Base-by-base conservation (phyloP, 106 monocot species). In the Platanthera zijinensis region DNA sequence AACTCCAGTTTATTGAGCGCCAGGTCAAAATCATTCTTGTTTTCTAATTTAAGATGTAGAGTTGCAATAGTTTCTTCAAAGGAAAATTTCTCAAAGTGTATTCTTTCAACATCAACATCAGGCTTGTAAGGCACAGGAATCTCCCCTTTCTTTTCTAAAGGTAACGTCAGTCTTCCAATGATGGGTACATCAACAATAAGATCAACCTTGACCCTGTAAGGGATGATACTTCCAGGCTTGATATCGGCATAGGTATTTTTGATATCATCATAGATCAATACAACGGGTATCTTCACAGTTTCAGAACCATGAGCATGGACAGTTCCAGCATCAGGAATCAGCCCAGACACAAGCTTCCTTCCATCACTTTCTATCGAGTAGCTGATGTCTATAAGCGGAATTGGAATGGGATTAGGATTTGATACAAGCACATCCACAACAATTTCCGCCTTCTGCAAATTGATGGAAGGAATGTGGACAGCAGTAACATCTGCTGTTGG, bases 101-200 rank as follows among this genome's bases (percentile, higher is more conserved):
- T 84, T 76, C 87, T 91, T 22, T 89, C 87, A 30, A 95, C 57
- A 72, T 95, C 91, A 10, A 91, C 81, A 39, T 89, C 87, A 2
- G 95, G 91, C 76, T 95, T 95, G 78, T 91, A 91, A 10, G 95
- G 95, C 8, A 95, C 73, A 10, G 87, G 91, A 53, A 91, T 95
- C 62, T 95, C 91, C 5, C 95, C 91, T 0, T 54, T 84, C 83
- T 87, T 95, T 85, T 92, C 84, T 1, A 95, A 51, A 4, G 89
- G 92, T 12, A 95, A 63, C 7, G 89, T 95, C 32, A 95, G 45
- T 50, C 84, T 77, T 30, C 92, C 92, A 52, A 92, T 45, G 25
- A 89, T 64, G 4, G 92, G 95, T 25, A 92, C 89, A 57, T 89
- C 89, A 2, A 92, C 83, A 25, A 89, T 77, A 70, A 95, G 87